These are phyloP conservation scores for Kwoniella europaea DNA, from an alignment of 768 basidiomycete species.

Conservation along the genomic window DNA sequence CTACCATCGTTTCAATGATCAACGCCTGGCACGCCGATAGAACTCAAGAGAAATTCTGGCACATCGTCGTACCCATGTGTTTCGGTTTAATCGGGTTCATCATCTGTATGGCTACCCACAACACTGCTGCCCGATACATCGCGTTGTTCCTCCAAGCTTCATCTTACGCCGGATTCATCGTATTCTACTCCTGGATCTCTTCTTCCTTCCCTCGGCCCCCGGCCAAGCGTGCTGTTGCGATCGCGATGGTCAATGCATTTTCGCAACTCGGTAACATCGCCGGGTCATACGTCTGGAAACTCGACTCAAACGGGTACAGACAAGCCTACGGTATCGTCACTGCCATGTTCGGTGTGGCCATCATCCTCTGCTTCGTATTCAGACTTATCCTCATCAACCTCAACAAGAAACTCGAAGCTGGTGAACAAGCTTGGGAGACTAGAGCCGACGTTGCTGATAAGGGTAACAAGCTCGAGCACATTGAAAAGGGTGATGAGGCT, in stretches of 20 bases:
- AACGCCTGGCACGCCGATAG: conserved; percentile 69
- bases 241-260: conserved; percentile 80
- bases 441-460: conserved; percentile 31
- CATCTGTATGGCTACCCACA: conserved; percentile 57
- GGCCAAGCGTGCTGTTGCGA: conserved; percentile 84
- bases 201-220: conserved; percentile 75
- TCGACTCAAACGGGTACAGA: conserved; percentile 44
- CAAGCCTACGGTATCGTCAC: conserved; percentile 75
- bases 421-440: conserved; percentile 50
- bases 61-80: conserved; percentile 62
- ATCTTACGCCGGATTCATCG: conserved; percentile 63
- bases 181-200: conserved; percentile 62
- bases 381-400: conserved; percentile 51
- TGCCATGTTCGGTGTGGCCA: conserved; percentile 63
- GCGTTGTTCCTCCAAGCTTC: conserved; percentile 62
- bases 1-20: conserved; percentile 63
- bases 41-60: conserved; percentile 72
- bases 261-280: conserved; percentile 82
- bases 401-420: conserved; percentile 57
- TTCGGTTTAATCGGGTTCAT: conserved; percentile 66
- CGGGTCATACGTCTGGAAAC: conserved; percentile 69
- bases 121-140: conserved; percentile 53
- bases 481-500: conserved; percentile 33
- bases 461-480: conserved; percentile 35
- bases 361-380: conserved; percentile 62